Evolutionary conservation across 805 yeast genomes (phyloP), one percentile per base, ranked within the genome.

Genomic region (Metschnikowia baotianmanensis): DNA sequence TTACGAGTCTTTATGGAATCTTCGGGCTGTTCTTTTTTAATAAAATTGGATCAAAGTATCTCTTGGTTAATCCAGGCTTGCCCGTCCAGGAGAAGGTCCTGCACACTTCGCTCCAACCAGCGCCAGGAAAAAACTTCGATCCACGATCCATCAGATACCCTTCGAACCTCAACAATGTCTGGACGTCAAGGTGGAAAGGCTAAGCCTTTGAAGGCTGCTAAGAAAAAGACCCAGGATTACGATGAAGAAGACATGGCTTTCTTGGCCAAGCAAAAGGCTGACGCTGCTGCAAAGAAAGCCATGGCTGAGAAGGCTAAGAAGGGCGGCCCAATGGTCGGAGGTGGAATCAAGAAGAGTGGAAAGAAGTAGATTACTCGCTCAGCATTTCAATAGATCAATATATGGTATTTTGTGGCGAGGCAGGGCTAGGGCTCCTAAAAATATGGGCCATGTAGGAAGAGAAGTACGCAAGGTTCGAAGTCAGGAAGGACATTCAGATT

Each of bases 181-280:
- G 89, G 96, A 57, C 89, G 96, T 73, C 96, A 90, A 75, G 97
- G 97, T 61, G 97, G 97, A 59, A 90, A 90, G 65, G 81, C 90
- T 45, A 90, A 90, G 80, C 97, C 89, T 71, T 72, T 85, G 54
- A 84, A 84, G 78, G 81, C 80, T 7, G 85, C 91, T 53, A 91
- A 86, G 83, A 88, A 88, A 78, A 76, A 77, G 58, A 73, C 71
- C 42, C 84, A 82, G 47, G 88, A 83, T 22, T 62, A 68, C 47
- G 95, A 89, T 62, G 96, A 90, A 2, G 97, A 90, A 45, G 97
- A 89, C 50, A 40, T 74, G 21, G 96, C 96, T 4, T 89, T 82
- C 77, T 87, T 87, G 72, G 91, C 84, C 58, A 90, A 89, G 76
- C 95, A 88, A 72, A 87, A 84, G 65, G 96, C 95, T 43, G 97